Conservation (phyloP, 768 basidiomycete species). For the Mycena rosella region DNA sequence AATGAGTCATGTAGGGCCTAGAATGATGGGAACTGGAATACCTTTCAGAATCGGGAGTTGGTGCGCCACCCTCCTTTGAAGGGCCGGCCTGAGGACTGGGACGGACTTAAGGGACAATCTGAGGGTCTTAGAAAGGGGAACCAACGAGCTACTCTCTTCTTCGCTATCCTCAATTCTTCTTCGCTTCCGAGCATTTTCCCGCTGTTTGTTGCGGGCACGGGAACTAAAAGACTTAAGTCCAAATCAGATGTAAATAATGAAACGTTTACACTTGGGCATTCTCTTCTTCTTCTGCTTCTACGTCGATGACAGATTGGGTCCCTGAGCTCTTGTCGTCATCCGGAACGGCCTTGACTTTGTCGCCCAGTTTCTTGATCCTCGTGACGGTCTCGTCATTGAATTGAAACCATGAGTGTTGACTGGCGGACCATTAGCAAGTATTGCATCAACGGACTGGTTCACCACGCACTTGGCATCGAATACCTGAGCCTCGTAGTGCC, state of each 20-base stretch:
- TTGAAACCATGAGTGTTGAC: conserved; percentile 84
- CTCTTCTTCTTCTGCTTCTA: conserved; percentile 45
- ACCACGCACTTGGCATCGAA: conserved; percentile 73
- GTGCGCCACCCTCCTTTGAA: conserved; percentile 11
- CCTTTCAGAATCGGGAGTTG: conserved; percentile 16
- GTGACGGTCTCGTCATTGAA: conserved; percentile 94
- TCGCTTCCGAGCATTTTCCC: conserved; percentile 60
- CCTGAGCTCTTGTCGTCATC: conserved; percentile 30
- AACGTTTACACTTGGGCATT: conserved; percentile 36
- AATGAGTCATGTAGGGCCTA: neutral
- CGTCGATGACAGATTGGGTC: conserved; percentile 43
- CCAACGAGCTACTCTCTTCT: conserved; percentile 55
- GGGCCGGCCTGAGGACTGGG: conserved; percentile 11
- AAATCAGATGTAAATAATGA: conserved; percentile 3
- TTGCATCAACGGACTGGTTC: neutral
- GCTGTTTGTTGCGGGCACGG: conserved; percentile 50
- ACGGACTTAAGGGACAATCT: neutral
- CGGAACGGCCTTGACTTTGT: conserved; percentile 48
- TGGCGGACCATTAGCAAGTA: conserved; percentile 45
- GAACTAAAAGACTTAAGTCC: conserved; percentile 3
- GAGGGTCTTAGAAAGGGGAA: neutral
- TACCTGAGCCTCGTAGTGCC: conserved; percentile 91
- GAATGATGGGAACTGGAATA: conserved; percentile 13
- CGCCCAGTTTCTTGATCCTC: conserved; percentile 66
- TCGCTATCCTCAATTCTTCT: conserved; percentile 71